Percentiles rank a stretch among this genome's conserved stretches.
Conservation (phyloP, 495 filamentous ascomycete species). For the Saxophila tyrrhenica region DNA sequence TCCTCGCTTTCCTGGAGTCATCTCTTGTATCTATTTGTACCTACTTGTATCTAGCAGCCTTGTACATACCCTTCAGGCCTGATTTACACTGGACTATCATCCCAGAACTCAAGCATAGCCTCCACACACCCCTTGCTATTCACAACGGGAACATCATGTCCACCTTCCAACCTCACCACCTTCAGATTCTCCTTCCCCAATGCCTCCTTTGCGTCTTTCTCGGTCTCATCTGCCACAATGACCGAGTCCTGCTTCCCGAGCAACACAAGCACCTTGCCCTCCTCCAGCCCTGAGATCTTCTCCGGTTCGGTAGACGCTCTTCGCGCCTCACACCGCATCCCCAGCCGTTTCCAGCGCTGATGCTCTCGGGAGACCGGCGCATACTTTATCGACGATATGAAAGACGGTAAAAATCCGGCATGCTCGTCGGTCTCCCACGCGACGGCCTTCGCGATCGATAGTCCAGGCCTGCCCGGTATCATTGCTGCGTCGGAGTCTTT, state of each 20-base stretch:
- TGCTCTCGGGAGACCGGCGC: constrained; percentile 43
- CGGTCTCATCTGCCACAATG: constrained; percentile 46
- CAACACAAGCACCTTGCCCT: constrained; percentile 44
- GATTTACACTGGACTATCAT: constrained; percentile 2
- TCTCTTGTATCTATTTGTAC: no score
- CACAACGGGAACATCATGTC: constrained; percentile 48
- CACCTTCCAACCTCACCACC: constrained; percentile 40
- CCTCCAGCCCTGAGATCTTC: constrained; percentile 27
- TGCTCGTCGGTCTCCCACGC: constrained; percentile 48
- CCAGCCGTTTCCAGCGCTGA: constrained; percentile 47
- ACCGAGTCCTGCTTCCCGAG: constrained; percentile 43
- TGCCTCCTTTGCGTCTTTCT: constrained; percentile 39
- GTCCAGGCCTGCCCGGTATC: constrained; percentile 29
- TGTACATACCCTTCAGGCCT: not conserved
- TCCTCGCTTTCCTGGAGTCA: no score
- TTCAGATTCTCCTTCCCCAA: constrained; percentile 36
- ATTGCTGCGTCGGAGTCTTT: constrained; percentile 28
- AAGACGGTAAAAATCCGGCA: constrained; percentile 44
- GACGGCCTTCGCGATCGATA: constrained; percentile 37
- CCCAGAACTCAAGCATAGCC: constrained; percentile 33
- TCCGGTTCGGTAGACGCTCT: constrained; percentile 18
- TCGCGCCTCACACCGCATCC: constrained; percentile 37
- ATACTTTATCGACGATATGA: constrained; percentile 47
- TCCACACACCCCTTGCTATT: constrained; percentile 41
- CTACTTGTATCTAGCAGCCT: not conserved